Conservation (phyloP, 768 basidiomycete genomes). For the Lactarius deliciosus region DNA sequence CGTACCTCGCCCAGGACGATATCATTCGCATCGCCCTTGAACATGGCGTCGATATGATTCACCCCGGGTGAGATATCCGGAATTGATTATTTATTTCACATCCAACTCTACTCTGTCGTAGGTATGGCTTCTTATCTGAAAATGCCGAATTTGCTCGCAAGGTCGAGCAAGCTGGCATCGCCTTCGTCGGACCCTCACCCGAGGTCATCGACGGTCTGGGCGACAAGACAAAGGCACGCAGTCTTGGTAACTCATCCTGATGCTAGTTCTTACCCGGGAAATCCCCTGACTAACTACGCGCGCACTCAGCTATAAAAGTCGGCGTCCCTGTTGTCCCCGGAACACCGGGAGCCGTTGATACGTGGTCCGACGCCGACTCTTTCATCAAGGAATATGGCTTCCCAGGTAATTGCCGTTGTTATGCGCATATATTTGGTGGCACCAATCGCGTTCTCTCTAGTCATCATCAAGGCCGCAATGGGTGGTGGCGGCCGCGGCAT, state of each 20-base stretch:
- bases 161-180: constrained; percentile 95
- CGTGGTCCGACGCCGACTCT: constrained; percentile 73
- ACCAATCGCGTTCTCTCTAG: constrained; percentile 39
- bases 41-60: constrained; percentile 99
- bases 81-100: not conserved
- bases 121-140: constrained; percentile 97
- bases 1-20: constrained; percentile 96
- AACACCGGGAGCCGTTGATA: constrained; percentile 88
- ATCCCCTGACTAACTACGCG: constrained; percentile 12
- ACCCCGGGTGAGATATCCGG: constrained; percentile 71
- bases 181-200: constrained; percentile 94
- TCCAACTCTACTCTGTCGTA: constrained; percentile 35
- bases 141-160: constrained; percentile 97
- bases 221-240: constrained; percentile 97
- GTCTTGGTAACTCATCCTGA: constrained; percentile 55
- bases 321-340: constrained; percentile 97
- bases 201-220: constrained; percentile 97
- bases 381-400: constrained; percentile 98
- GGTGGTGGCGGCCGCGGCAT: constrained; percentile 98
- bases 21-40: constrained; percentile 96
- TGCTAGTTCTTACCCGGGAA: constrained; percentile 19
- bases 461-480: constrained; percentile 99
- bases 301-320: constrained; percentile 69
- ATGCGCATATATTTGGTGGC: constrained; percentile 17
- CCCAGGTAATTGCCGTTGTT: constrained; percentile 52